Conservation (phyloP, 2,329 filamentous ascomycete genomes). For the Colletotrichum sp. region DNA sequence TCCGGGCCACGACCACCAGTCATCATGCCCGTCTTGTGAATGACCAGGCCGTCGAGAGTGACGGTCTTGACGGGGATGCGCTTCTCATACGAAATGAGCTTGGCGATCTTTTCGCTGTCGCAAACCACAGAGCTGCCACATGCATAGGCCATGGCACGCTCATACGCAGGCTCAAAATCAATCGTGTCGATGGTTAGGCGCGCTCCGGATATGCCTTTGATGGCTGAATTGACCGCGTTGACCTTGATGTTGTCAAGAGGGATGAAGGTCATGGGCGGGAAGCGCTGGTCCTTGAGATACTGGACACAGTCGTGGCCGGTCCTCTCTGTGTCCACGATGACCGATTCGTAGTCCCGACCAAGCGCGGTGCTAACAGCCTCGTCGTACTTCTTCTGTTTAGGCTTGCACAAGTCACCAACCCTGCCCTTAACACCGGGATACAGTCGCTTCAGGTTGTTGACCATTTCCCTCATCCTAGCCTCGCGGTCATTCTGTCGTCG, state of each 20-base stretch:
- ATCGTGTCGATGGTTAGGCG: slow-evolving; percentile 95
- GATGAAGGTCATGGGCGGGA: slow-evolving; percentile 90
- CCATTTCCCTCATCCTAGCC: slow-evolving; percentile 77
- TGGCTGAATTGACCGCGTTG: slow-evolving; percentile 83
- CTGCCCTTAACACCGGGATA: slow-evolving; percentile 92
- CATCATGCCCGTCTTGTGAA: slow-evolving; percentile 96
- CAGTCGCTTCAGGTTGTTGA: slow-evolving; percentile 85
- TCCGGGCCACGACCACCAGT: slow-evolving; percentile 88
- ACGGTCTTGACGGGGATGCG: slow-evolving; percentile 92
- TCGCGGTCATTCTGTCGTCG: slow-evolving; percentile 87
- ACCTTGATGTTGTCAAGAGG: slow-evolving; percentile 98
- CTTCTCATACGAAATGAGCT: slow-evolving; percentile 85
- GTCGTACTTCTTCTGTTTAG: slow-evolving; percentile 96
- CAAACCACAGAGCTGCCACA: slow-evolving; percentile 96
- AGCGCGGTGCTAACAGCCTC: slow-evolving; percentile 92
- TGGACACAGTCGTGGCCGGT: slow-evolving; percentile 93
- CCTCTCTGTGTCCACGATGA: slow-evolving; percentile 95
- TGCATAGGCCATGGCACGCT: slow-evolving; percentile 92
- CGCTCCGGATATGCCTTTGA: slow-evolving; percentile 87
- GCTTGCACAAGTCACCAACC: slow-evolving; percentile 89
- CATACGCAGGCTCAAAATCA: slow-evolving; percentile 86
- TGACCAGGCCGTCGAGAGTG: slow-evolving; percentile 92
- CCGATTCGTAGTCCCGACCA: slow-evolving; percentile 90
- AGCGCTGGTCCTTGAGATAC: slow-evolving; percentile 89
- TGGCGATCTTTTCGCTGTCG: slow-evolving; percentile 84